Base-by-base conservation (phyloP, 1,139 yeast species). In the Pneumocystis jirovecii region DNA sequence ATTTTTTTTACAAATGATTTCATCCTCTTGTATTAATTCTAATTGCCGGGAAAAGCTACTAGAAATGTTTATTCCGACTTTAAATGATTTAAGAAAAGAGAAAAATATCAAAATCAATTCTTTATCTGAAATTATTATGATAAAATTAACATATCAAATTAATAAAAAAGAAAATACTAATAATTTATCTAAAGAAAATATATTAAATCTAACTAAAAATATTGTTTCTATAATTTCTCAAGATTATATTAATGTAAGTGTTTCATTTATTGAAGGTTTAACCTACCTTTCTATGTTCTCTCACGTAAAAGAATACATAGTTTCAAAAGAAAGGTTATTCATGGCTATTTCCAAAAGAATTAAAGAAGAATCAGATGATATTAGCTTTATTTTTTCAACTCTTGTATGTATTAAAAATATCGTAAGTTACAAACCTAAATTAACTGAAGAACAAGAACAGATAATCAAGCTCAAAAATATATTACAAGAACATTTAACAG, bases 191-290 rank as follows among this genome's bases (percentile, higher is more conserved):
- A 40, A 50, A 12, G 57, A 50, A 25, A 15, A 50, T 19, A 15
- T 50, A 25, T 50, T 50, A 25, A 50, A 50, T 21, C n/a, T 50
- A 12, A 31, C 57, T 10, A 50, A 50, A 50, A 50, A 50, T 25
- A 15, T 50, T 50, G 34, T 50, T 50, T 50, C 31, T 25, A 21
- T 50, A 25, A 50, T 50, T 25, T 50, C 57, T 50, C 57, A 50
- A 15, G 57, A 50, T 50, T 50, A 21, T 45, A 21, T 21, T 25
- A 21, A 50, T 29, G 25, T 17, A 25, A 15, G 25, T 12, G 12
- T 50, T 29, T 50, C 57, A 25, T 50, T 42, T 2, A 60, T 60
- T 60, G 61, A 60, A 31, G 61, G 61, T 60, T 21, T 60, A 60
- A n/a, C 61, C 21, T 60, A 39, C 25, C n/a, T 42, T 29, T 39